Base-by-base conservation (phyloP, 2,329 filamentous ascomycete genomes). In the Ophiostoma ulmi region DNA sequence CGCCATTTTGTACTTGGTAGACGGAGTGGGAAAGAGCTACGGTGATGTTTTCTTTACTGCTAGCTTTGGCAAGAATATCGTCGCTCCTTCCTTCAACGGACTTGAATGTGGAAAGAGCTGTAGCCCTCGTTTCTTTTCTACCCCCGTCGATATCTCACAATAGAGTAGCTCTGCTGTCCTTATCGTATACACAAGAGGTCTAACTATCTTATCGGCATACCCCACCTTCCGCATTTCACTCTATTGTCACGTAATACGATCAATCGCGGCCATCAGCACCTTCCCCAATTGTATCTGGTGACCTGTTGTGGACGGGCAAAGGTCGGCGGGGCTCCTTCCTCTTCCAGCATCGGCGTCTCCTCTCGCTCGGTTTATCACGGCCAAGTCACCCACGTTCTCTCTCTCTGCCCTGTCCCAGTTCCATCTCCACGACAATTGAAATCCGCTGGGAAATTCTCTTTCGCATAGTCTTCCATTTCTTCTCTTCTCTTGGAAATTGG, bases 241-340 rank as follows among this genome's bases (percentile, higher is more conserved):
- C 36, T 20, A 48, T 48, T 48, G 44, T 38, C 20, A 58, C 52
- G 52, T 58, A 58, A 58, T 38, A 65, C 63, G 63, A 38, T 41
- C 35, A 41, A 41, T 26, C 63, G 17, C 52, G 22, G 52, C 52
- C 17, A 8, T n/a, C 64, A 39, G 35, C 65, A 67, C 65, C 65
- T 67, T 41, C 65, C 52, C 52, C 22, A 48, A 22, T 65, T 22
- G 61, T 36, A 31, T 58, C 26, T 64, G 61, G 61, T 35, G 26
- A 41, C 38, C 38, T 67, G 22, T 41, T 41, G 35, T 7, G 22
- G 31, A 66, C 64, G 13, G 6, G 36, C 61, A 64, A 66, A 26
- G 38, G 20, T 66, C 38, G 7, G 70, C 64, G 70, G 70, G 70
- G 70, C 70, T 67, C 70, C 70, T 71, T 71, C 70, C 70, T 69